Conservation (phyloP, 805 yeast species). For the Candida nitratophila region DNA sequence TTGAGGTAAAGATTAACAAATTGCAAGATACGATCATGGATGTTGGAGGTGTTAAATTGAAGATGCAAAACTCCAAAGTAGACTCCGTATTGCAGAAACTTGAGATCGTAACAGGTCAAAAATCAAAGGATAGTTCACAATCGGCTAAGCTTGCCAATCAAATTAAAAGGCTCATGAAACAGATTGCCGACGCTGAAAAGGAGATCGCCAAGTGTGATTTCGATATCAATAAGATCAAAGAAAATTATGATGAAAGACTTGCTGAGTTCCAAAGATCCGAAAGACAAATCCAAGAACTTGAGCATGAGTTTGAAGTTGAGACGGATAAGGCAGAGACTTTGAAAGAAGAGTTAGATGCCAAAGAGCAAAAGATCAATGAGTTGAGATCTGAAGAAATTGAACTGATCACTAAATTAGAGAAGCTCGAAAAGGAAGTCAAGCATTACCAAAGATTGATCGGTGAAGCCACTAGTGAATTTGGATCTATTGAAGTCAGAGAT, state of each 20-base stretch:
- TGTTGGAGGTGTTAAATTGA: slow-evolving; percentile 83
- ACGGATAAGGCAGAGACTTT: slow-evolving; percentile 33
- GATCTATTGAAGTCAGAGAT: slow-evolving; percentile 45
- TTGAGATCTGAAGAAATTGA: slow-evolving; percentile 63
- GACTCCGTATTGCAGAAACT: slow-evolving; percentile 64
- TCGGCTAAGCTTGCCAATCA: slow-evolving; percentile 60
- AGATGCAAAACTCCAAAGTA: slow-evolving; percentile 75
- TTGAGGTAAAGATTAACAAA: slow-evolving; percentile 47
- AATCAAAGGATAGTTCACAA: slow-evolving; percentile 49
- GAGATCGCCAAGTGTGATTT: slow-evolving; percentile 34
- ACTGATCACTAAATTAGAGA: slow-evolving; percentile 55
- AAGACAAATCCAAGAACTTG: slow-evolving; percentile 22
- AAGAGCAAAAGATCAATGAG: slow-evolving; percentile 40
- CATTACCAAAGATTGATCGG: slow-evolving; percentile 32
- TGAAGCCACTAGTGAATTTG: slow-evolving; percentile 33
- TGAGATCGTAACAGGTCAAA: slow-evolving; percentile 49
- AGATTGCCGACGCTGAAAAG: slow-evolving; percentile 34
- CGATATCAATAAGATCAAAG: slow-evolving; percentile 29
- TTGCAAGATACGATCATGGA: slow-evolving; percentile 78
- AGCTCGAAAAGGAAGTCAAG: slow-evolving; percentile 33
- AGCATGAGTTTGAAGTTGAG: slow-evolving; percentile 28
- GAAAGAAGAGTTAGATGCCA: slow-evolving; percentile 33
- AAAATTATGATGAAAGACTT: slow-evolving; percentile 18
- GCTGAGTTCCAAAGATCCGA: slow-evolving; percentile 26
- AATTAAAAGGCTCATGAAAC: slow-evolving; percentile 44